Percentiles rank a stretch among this genome's conserved stretches.
Evolutionary conservation across 306 rosid species (phyloP).

Genomic region (Cotoneaster glaucophyllus): DNA sequence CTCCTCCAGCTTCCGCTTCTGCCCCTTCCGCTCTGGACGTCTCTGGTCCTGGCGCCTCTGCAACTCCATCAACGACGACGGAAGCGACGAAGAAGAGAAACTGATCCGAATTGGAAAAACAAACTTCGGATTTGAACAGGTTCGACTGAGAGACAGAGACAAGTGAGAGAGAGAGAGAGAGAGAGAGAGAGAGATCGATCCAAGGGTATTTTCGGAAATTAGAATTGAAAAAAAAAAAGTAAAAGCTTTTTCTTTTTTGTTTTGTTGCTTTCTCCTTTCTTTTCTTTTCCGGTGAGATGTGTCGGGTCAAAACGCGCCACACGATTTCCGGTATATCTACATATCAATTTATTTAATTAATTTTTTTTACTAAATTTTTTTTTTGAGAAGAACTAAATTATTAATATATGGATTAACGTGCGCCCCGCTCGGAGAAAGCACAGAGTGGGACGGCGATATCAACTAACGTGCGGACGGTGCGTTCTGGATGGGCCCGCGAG

Average conservation of each 20-base stretch:
- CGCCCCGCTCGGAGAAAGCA: conserved; percentile 17
- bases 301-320: conserved; percentile 34
- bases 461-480: conserved; percentile 15
- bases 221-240: neutral
- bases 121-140: neutral
- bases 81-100: conserved; percentile 7
- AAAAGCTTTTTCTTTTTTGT: neutral
- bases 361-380: neutral
- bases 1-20: conserved; percentile 85
- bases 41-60: conserved; percentile 55
- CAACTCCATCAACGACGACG: conserved; percentile 52
- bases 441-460: neutral
- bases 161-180: neutral
- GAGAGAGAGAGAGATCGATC: neutral
- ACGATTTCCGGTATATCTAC: conserved; percentile 7
- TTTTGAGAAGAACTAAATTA: neutral
- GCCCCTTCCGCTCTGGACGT: conserved; percentile 83
- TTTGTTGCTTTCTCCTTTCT: neutral
- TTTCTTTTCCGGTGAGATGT: conserved; percentile 14
- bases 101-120: conserved; percentile 24
- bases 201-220: conserved; percentile 40
- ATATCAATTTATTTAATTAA: neutral
- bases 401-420: conserved; percentile 13
- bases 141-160: neutral
- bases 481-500: conserved; percentile 15